A percentile compares a stretch with the other conserved stretches of the same genome.
phyloP scores from a whole-genome alignment of 169 alveolate species.

The Plasmodium vinckei region DNA sequence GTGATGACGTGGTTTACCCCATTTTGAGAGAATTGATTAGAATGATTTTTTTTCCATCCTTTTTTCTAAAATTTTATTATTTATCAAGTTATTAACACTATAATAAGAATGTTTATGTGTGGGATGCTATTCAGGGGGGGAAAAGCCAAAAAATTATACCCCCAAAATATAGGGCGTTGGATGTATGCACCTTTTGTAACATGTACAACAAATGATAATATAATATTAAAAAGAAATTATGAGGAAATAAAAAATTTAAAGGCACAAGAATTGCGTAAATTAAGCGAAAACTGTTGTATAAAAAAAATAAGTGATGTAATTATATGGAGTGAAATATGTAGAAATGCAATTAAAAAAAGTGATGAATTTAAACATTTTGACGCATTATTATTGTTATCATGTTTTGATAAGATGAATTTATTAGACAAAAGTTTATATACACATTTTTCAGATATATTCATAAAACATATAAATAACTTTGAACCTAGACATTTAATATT shows the following conservation, averaged over 20 bases:
- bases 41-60: no score
- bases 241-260: constrained; percentile 73
- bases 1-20: no score
- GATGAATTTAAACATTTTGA: constrained; percentile 84
- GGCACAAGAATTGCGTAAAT: constrained; percentile 80
- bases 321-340: constrained; percentile 84
- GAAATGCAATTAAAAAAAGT: constrained; percentile 77
- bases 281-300: constrained; percentile 78
- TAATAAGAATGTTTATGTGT: no score
- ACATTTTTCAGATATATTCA: constrained; percentile 79
- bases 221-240: constrained; percentile 34
- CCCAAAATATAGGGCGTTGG: no score
- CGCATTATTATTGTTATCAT: constrained; percentile 77
- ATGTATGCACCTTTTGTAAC: no score
- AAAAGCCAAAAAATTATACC: no score
- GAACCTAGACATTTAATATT: constrained; percentile 81
- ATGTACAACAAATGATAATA: constrained; percentile 4
- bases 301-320: constrained; percentile 77
- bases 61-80: no score
- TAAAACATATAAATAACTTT: constrained; percentile 79
- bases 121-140: no score
- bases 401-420: constrained; percentile 79
- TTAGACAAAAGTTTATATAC: constrained; percentile 77
- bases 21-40: no score
- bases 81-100: no score